Base-by-base conservation (phyloP, 805 yeast genomes). In the Candida alai region DNA sequence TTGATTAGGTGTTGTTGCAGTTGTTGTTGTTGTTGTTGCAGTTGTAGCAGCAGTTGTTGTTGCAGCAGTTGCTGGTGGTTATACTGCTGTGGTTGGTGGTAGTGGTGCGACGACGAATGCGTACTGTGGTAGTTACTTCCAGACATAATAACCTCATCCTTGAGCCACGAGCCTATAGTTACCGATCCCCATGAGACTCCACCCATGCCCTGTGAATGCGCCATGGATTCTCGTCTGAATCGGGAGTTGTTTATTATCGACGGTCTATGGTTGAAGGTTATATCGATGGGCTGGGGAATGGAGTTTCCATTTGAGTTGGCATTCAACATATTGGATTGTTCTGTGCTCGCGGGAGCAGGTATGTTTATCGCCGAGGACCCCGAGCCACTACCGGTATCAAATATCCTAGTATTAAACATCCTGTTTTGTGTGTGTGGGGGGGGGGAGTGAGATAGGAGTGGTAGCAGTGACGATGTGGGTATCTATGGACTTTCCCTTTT, bases 141-240 rank as follows among this genome's bases (percentile, higher is more conserved):
- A 3, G 39, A 34, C 65, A 82, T 73, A 78, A 84, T 71, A 13
- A 84, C 90, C 52, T 90, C 98, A 57, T 90, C 97, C 53, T 88
- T 84, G 16, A 90, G 68, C 98, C 98, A 90, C 11, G 93, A 80
- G 10, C 97, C 97, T 19, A 90, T 88, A 18, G 95, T 83, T 37
- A 89, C 78, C 3, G 95, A 88, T 15, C 97, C 97, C 96, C 97
- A 90, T 6, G 95, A 82, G 21, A 90, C 84, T 30, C 97, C 98
- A 28, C 97, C 97, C 81, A 93, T 85, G 19, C 28, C 97, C 56
- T 87, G 96, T 2, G 96, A 83, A 56, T 90, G 97, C 19, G 97
- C 96, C 39, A 93, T 78, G 38, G 89, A 79, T 50, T 90, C 97
- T 44, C 97, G 71, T 52, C 95, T 76, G 43, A 88, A 74, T 43